Conservation (phyloP, 306 rosid genomes). For the Benincasa hispida region DNA sequence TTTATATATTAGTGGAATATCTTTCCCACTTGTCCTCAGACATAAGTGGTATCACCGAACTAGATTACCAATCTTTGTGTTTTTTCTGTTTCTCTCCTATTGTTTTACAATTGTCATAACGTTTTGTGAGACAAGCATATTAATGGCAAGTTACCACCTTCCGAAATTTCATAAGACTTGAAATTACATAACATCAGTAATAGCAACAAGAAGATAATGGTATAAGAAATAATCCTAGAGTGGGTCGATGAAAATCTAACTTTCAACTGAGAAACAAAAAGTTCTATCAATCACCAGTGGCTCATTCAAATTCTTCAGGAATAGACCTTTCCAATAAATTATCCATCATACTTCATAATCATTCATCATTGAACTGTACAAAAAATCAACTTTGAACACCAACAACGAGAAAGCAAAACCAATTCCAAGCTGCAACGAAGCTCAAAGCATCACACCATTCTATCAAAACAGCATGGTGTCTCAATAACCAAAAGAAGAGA, state of each 20-base stretch:
- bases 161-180: no score
- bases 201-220: background rate
- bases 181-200: background rate
- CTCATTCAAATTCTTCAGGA: background rate
- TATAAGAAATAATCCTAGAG: background rate
- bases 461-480: background rate
- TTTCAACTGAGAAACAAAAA: background rate
- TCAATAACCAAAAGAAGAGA: background rate
- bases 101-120: no score
- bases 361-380: slow-evolving; percentile 1
- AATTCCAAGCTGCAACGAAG: slow-evolving; percentile 9
- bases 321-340: background rate
- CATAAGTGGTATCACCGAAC: no score
- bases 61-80: no score
- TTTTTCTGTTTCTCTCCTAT: no score
- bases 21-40: no score
- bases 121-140: no score
- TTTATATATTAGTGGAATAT: no score
- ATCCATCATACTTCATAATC: background rate
- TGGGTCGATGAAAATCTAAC: background rate
- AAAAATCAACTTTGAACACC: slow-evolving; percentile 4
- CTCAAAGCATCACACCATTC: slow-evolving; percentile 4
- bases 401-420: background rate
- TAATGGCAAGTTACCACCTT: no score
- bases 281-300: background rate